Base-by-base conservation (phyloP, 192 early-diverging fungal species). In the Helicostylum pulchrum region DNA sequence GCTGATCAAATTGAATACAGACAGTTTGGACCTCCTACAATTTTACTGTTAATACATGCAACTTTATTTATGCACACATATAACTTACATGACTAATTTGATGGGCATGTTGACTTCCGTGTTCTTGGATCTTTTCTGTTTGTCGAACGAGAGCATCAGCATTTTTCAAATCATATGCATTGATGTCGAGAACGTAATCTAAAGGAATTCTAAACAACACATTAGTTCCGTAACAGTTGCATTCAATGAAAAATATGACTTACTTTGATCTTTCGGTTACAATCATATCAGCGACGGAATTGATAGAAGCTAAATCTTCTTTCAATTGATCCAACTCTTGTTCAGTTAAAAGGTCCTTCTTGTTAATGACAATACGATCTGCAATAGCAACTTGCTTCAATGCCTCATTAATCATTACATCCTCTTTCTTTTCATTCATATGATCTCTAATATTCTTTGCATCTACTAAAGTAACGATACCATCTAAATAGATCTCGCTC, bases 401-500 rank as follows among this genome's bases (percentile, higher is more conserved):
- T 20, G 82, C 86, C 64, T 88, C 87, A 68, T 88, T 88, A 36
- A 85, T 67, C 7, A 53, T 50, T 1, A 74, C 77, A 60, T 86
- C 79, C n/a, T 62, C 55, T 19, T 81, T 84, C 8, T 65, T 39
- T 61, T 86, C 82, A 19, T 55, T 50, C 30, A 88, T 58, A 53
- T 85, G 78, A 75, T 81, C 58, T 10, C 53, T 47, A 23, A 76
- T 71, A 54, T 76, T 49, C 51, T 76, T 76, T 12, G 70, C 74
- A 48, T 76, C 74, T 4, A 76, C 71, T 10, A 73, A 36, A 2
- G 71, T 68, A 12, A 73, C 62, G 19, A 59, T 59, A 2, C 57
- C 57, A 64, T 98, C 96, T 47, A 99, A 71, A 61, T 93, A 90
- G 30, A 99, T 85, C 8, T 93, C 85, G 67, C 88, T 89, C 7